Evolutionary conservation across 1,139 yeast genomes (phyloP), one percentile per base, ranked within the genome.

Genomic region (Kurtzmaniella quercitrusa): DNA sequence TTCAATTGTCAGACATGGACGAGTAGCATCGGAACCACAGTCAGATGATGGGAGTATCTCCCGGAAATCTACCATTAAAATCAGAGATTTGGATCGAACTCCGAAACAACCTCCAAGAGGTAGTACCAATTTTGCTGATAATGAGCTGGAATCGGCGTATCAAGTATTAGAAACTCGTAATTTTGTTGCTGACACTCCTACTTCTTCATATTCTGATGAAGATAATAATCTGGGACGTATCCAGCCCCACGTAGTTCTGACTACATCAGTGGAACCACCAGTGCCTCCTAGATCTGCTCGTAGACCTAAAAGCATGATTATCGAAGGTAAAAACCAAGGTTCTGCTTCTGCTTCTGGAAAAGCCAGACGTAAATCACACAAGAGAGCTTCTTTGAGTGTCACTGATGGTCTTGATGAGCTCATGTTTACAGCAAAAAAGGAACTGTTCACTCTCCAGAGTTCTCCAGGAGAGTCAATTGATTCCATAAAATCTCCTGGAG

Each of bases 221-320:
- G 37, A 39, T 11, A 31, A 40, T 21, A 14, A 9, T 11, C 11
- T 19, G 19, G 21, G 39, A 17, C 36, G 27, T 17, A 25, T 53
- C 18, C 49, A 45, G 39, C 75, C 76, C 1, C 66, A 62, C 43
- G 47, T 56, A 31, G 55, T 65, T 11, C 66, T 65, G 47, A 59
- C 58, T 43, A 73, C 77, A 14, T 63, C 54, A 34, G 58, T 73
- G 37, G 76, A 71, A 42, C 63, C 63, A 2, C 55, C 70, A 1
- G 61, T 73, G 2, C 79, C 79, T 3, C 68, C 75, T 1, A 54
- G 79, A 42, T 71, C 75, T 15, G 60, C 61, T 3, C 55, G 70
- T 41, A 55, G 79, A 46, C 77, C 76, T 8, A 59, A 62, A 40
- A 68, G 74, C 44, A 68, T 62, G 43, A 48, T 62, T 8, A 45